phyloP scores from a whole-genome alignment of 192 early-diverging fungal species.

The Backusella circina region DNA sequence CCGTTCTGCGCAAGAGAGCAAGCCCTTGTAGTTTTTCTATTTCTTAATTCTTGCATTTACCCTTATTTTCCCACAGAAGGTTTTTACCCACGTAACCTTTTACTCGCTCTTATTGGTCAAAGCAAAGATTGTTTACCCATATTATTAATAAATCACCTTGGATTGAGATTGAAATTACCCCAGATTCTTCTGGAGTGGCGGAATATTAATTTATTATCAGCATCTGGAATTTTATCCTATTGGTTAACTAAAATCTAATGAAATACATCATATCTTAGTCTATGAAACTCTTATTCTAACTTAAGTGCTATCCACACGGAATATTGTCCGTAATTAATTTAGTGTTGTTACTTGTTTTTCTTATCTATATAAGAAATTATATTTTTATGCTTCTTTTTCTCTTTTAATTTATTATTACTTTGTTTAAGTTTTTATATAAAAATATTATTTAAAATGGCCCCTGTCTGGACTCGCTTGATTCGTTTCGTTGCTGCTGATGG shows the following conservation, averaged over 20 bases:
- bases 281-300: not conserved
- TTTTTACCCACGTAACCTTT: not conserved
- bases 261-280: not conserved
- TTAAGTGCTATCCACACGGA: not conserved
- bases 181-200: not conserved
- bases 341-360: not conserved
- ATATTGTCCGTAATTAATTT: not conserved
- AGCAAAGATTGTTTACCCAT: not conserved
- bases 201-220: not conserved
- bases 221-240: not conserved
- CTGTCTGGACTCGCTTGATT: conserved; percentile 2
- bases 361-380: not conserved
- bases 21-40: not conserved
- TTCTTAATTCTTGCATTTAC: not conserved
- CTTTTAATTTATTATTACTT: not conserved
- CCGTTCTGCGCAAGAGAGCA: not conserved
- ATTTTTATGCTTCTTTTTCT: not conserved
- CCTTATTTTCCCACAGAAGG: not conserved
- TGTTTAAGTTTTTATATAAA: not conserved
- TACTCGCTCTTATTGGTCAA: not conserved
- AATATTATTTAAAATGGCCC: not conserved
- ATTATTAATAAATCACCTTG: not conserved
- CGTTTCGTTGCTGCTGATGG: conserved; percentile 49
- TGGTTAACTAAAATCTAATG: not conserved
- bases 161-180: not conserved